Percentiles rank a stretch among this genome's conserved stretches.
Conservation (phyloP, 75 land plant species). For the Picea glauca region DNA sequence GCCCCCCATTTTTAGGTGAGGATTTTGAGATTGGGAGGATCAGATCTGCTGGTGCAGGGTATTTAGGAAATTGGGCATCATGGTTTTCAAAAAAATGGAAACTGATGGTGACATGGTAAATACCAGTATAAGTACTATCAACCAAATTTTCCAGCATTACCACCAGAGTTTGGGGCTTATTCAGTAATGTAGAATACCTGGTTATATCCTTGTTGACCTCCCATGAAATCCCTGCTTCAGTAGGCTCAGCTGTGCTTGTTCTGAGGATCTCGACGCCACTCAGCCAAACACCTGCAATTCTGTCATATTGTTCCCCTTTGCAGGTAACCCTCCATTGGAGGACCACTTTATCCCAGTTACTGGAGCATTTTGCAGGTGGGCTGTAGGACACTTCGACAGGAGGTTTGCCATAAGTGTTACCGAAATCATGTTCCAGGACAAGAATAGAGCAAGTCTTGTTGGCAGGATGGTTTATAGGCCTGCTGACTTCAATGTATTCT, state of each 20-base stretch:
- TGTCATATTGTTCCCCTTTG: slow-evolving; percentile 84
- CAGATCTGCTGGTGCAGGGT: slow-evolving; percentile 11
- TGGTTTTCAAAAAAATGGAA: slow-evolving; percentile 50
- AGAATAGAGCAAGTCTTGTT: slow-evolving; percentile 8
- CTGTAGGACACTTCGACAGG: slow-evolving; percentile 25
- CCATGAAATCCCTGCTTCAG: slow-evolving; percentile 70
- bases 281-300: slow-evolving; percentile 93
- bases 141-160: slow-evolving; percentile 76
- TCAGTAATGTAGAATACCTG: slow-evolving; percentile 54
- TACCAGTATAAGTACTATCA: slow-evolving; percentile 83
- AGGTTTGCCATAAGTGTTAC: slow-evolving; percentile 23
- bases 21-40: slow-evolving; percentile 63
- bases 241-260: slow-evolving; percentile 91
- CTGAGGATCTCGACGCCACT: slow-evolving; percentile 88
- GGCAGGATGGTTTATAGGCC: slow-evolving; percentile 12
- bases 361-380: slow-evolving; percentile 13
- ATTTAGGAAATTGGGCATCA: neutral
- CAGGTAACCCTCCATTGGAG: slow-evolving; percentile 75
- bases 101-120: slow-evolving; percentile 72
- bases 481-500: slow-evolving; percentile 14
- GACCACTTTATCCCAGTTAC: slow-evolving; percentile 38
- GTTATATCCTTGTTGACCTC: slow-evolving; percentile 80
- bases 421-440: slow-evolving; percentile 28
- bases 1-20: slow-evolving; percentile 58
- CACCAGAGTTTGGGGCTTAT: slow-evolving; percentile 41